Evolutionary conservation across 345 rosid species (phyloP), one percentile per base, ranked within the genome.

Genomic region (Moringa oleifera): DNA sequence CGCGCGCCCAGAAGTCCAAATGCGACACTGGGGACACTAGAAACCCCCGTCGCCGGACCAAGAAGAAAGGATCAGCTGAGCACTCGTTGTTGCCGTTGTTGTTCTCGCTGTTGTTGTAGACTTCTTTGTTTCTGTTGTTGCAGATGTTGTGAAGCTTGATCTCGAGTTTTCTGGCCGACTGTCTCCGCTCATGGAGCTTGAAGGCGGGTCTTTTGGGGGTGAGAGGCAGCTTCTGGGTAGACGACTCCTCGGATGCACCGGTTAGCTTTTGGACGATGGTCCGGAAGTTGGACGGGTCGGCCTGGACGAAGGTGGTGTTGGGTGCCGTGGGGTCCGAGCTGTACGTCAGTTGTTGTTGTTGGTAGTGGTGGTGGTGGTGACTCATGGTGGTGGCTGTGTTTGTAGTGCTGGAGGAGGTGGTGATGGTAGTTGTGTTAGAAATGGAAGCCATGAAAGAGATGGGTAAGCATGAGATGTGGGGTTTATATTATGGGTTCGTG

Each of bases 141-240:
- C 53, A 52, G 64, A 33, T 58, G 77, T 70, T 75, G 85, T 51
- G 74, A 49, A 81, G 85, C 71, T 81, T 84, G 68, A 91, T 79
- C 66, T 83, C 85, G 61, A 91, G 91, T 64, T 88, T 86, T 65
- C 79, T 87, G 9, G 77, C 63, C 4, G 85, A 67, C 36, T 78
- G 88, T 20, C 98, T 75, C 4, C 96, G 87, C 65, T 91, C 96
- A 62, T 88, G 93, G 66, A 91, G 98, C 83, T 86, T 88, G 79
- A 83, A 88, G 37, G 83, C 67, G 17, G 78, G 80, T 53, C 76
- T 74, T 65, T 72, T 81, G 7, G 81, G 85, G 52, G 84, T 71
- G 58, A 82, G 17, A 0, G 88, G 87, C 55, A 85, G 84, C 68
- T 81, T 83, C 3, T 59, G 87, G 61, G 79, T n/a, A 22, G 72